Conservation (phyloP, 441 rosid species). For the Gossypium trilobum region DNA sequence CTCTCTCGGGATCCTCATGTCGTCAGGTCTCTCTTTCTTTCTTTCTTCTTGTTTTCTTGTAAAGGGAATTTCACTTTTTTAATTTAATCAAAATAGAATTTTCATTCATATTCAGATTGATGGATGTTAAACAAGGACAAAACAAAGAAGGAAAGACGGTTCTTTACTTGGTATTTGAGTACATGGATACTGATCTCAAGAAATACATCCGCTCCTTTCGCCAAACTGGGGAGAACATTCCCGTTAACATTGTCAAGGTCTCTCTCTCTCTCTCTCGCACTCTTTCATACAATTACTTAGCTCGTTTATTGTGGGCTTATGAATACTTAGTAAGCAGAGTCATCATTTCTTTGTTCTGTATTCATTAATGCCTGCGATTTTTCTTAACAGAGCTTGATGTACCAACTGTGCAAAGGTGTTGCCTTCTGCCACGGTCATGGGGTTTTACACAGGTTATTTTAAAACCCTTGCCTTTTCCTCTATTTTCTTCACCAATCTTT, state of each 20-base stretch:
- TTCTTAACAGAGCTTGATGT: conserved; percentile 73
- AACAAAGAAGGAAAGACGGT: conserved; percentile 88
- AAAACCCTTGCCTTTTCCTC: not conserved
- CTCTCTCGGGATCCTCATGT: conserved; percentile 91
- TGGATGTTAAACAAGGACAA: conserved; percentile 86
- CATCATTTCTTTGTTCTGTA: no score
- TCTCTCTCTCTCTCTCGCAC: not conserved
- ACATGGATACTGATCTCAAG: conserved; percentile 89
- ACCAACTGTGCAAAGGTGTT: conserved; percentile 88
- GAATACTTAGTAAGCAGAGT: not conserved
- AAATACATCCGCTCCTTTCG: conserved; percentile 74
- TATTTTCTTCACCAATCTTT: not conserved
- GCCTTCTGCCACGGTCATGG: conserved; percentile 96
- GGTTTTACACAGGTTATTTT: conserved; percentile 67
- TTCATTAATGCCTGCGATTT: not conserved
- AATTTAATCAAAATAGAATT: not conserved
- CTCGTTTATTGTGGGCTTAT: not conserved
- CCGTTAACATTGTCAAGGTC: conserved; percentile 52
- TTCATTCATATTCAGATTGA: conserved; percentile 39
- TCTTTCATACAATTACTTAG: not conserved
- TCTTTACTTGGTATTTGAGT: conserved; percentile 87
- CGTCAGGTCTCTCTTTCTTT: conserved; percentile 41
- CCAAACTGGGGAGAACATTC: conserved; percentile 45
- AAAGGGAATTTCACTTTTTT: not conserved
- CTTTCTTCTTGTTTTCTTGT: not conserved